Conservation (phyloP, 306 rosid species). For the Medicago arabica region DNA sequence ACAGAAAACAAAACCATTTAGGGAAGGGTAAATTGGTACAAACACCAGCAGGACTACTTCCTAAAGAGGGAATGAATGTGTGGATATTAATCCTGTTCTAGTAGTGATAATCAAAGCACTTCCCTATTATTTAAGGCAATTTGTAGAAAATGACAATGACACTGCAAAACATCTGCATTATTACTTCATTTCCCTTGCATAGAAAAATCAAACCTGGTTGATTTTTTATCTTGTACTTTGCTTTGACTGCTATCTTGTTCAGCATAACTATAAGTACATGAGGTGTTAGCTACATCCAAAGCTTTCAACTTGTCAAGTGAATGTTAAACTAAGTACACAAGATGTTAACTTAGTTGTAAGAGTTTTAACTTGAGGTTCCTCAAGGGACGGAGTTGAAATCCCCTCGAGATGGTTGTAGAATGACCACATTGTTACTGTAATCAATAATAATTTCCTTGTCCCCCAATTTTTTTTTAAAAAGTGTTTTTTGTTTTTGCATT, state of each 20-base stretch:
- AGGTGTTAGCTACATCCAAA: not conserved
- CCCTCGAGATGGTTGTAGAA: not conserved
- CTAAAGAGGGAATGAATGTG: not conserved
- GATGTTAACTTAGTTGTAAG: not conserved
- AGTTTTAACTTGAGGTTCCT: not conserved
- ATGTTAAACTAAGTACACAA: not conserved
- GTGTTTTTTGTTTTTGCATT: not conserved
- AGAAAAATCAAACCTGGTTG: not conserved
- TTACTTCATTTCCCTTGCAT: not conserved
- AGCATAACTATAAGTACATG: not conserved
- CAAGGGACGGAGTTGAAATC: not conserved
- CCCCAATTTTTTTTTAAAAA: too few species aligned
- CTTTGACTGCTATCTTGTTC: not conserved
- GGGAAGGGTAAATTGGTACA: conserved; percentile 6
- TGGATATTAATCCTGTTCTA: not conserved
- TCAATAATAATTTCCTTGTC: not conserved
- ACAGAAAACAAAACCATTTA: not conserved
- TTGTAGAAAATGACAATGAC: conserved; percentile 8
- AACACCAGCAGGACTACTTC: not conserved
- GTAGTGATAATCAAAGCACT: not conserved
- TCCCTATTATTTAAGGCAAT: conserved; percentile 5
- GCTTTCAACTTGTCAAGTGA: conserved; percentile 16
- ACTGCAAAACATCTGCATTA: conserved; percentile 17
- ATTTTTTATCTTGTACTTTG: not conserved
- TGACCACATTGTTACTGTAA: not conserved